Conservation (phyloP, 2,329 filamentous ascomycete species). For the Colletotrichum phormii region DNA sequence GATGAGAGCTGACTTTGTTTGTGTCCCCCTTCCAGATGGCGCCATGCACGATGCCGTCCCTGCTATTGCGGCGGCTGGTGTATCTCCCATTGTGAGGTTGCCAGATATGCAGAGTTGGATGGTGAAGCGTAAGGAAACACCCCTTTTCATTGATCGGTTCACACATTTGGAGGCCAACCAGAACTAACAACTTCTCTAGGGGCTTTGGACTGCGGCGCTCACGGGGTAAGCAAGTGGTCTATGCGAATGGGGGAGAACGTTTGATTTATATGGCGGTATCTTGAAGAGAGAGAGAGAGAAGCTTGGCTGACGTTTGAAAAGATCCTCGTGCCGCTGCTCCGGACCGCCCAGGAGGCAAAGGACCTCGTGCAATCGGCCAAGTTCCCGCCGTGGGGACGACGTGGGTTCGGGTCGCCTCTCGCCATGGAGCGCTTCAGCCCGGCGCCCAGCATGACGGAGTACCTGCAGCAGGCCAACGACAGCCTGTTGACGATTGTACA, state of each 20-base stretch:
- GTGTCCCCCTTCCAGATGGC: slow-evolving; percentile 47
- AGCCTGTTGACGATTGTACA: slow-evolving; percentile 74
- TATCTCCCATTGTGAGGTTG: slow-evolving; percentile 60
- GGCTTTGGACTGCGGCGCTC: slow-evolving; percentile 68
- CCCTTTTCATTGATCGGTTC: neutral
- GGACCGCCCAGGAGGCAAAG: slow-evolving; percentile 64
- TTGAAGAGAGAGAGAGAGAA: neutral
- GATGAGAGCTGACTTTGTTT: neutral
- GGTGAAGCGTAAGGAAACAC: slow-evolving; percentile 61
- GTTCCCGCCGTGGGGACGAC: slow-evolving; percentile 65
- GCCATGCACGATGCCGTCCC: slow-evolving; percentile 66
- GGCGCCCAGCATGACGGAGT: slow-evolving; percentile 62
- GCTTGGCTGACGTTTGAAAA: slow-evolving; percentile 38
- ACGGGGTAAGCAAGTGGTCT: slow-evolving; percentile 54
- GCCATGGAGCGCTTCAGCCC: slow-evolving; percentile 61
- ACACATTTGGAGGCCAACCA: neutral
- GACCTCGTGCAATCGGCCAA: slow-evolving; percentile 63
- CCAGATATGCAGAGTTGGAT: slow-evolving; percentile 68
- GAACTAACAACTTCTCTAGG: slow-evolving; percentile 47
- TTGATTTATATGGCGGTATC: neutral
- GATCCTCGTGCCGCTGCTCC: slow-evolving; percentile 65
- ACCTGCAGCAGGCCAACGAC: slow-evolving; percentile 67
- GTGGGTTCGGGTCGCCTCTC: slow-evolving; percentile 69
- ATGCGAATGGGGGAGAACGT: neutral
- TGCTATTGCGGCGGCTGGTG: slow-evolving; percentile 60